These are phyloP conservation scores for Bertia moriformis DNA, from an alignment of 2,329 filamentous ascomycete species.

Conservation along the genomic window DNA sequence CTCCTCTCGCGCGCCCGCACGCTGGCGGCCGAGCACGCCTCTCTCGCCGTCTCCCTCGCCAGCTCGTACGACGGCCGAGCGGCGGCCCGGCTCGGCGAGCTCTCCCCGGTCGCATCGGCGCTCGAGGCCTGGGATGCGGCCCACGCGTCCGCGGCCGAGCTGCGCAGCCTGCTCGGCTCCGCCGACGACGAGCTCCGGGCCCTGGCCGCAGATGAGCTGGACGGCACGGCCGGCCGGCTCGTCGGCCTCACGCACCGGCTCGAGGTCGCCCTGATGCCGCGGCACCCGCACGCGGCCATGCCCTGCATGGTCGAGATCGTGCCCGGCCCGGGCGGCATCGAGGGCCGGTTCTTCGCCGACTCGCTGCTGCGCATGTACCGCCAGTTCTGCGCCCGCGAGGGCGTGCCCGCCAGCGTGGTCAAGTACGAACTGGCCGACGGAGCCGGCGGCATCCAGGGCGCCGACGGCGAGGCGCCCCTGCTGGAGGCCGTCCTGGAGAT, in stretches of 20 bases:
- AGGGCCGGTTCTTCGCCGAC: conserved; percentile 80
- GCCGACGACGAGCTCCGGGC: conserved; percentile 58
- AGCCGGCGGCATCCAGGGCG: conserved; percentile 33
- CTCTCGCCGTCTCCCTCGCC: conserved; percentile 33
- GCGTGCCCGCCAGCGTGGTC: conserved; percentile 52
- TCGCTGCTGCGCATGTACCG: conserved; percentile 85
- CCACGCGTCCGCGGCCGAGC: conserved; percentile 35
- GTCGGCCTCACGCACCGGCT: conserved; percentile 50
- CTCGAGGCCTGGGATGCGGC: conserved; percentile 43
- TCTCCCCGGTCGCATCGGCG: conserved; percentile 39
- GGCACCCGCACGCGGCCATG: conserved; percentile 77
- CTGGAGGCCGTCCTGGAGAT: conserved; percentile 82
- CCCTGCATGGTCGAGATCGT: conserved; percentile 85
- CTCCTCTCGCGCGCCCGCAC: conserved; percentile 45
- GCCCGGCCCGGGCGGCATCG: conserved; percentile 79
- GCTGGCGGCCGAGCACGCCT: conserved; percentile 40
- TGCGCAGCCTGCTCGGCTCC: conserved; percentile 31
- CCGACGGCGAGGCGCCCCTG: conserved; percentile 50
- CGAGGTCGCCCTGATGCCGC: conserved; percentile 66
- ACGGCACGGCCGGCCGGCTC: conserved; percentile 47
- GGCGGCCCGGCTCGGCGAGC: conserved; percentile 46
- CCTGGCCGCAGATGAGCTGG: conserved; percentile 70
- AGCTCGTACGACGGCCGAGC: conserved; percentile 38
- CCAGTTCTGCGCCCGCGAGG: conserved; percentile 55
- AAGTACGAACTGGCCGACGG: conserved; percentile 70